Conservation (phyloP, 371 early-diverging fungal genomes). For the Syncephalastrum contaminatum region DNA sequence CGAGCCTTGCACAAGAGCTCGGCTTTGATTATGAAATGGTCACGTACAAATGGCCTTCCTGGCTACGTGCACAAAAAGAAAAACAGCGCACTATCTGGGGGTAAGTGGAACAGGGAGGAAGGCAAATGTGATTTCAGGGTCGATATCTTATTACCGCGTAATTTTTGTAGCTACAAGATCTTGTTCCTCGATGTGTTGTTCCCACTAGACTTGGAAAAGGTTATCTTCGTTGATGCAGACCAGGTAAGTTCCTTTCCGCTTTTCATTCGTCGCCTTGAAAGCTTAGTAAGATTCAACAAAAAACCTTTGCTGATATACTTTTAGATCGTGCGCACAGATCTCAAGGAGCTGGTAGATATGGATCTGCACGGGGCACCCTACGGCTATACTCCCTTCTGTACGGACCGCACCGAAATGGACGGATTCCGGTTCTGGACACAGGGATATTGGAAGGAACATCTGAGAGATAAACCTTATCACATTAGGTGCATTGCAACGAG, state of each 20-base stretch:
- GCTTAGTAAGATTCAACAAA: neutral
- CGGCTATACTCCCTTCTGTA: constrained; percentile 96
- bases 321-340: constrained; percentile 88
- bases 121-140: neutral
- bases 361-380: constrained; percentile 92
- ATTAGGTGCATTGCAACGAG: constrained; percentile 54
- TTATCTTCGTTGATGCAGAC: constrained; percentile 98
- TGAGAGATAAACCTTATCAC: constrained; percentile 91
- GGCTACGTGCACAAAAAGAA: constrained; percentile 88
- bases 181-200: constrained; percentile 96
- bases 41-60: constrained; percentile 97
- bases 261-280: neutral
- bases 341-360: constrained; percentile 87
- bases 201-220: constrained; percentile 89
- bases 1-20: constrained; percentile 80
- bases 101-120: neutral
- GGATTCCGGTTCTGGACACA: constrained; percentile 96
- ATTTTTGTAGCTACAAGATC: constrained; percentile 76
- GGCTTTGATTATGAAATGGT: constrained; percentile 91
- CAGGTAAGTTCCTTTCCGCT: constrained; percentile 53
- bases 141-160: constrained; percentile 1
- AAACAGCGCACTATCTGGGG: constrained; percentile 98
- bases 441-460: constrained; percentile 92
- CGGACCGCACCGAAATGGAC: constrained; percentile 90
- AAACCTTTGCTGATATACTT: neutral